These are phyloP conservation scores for Nepenthes gracilis DNA, from an alignment of 148 eudicot genomes.

Conservation along the genomic window DNA sequence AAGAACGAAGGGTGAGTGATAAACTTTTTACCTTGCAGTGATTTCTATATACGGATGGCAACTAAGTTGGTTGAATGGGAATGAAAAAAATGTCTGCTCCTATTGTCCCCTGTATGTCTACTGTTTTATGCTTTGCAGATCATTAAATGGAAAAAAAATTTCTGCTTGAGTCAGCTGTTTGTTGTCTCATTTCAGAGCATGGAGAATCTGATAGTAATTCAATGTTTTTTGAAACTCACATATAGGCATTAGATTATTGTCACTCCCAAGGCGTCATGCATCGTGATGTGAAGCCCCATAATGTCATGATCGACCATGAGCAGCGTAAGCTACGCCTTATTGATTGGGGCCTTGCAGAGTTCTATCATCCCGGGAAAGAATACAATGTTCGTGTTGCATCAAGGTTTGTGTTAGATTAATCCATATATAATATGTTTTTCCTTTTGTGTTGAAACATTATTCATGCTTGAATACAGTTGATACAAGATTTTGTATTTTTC, in stretches of 20 bases:
- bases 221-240: not conserved
- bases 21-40: too few relatives aligned
- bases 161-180: not conserved
- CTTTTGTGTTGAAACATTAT: too few relatives aligned
- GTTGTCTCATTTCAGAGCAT: not conserved
- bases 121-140: not conserved
- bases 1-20: too few relatives aligned
- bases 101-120: not conserved
- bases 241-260: slow-evolving; percentile 70
- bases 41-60: too few relatives aligned
- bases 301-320: slow-evolving; percentile 90
- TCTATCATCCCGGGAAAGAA: slow-evolving; percentile 74
- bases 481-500: too few relatives aligned
- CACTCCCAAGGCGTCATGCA: slow-evolving; percentile 91
- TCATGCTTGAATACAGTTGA: too few relatives aligned
- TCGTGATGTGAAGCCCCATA: slow-evolving; percentile 86
- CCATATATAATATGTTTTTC: not conserved
- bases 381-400: slow-evolving; percentile 93
- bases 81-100: not conserved
- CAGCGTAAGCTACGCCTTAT: slow-evolving; percentile 77
- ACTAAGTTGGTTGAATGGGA: too few relatives aligned
- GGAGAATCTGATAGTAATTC: too few relatives aligned
- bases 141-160: too few relatives aligned
- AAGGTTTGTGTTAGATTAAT: slow-evolving; percentile 30
- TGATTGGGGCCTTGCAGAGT: slow-evolving; percentile 87